phyloP scores from a whole-genome alignment of 1,284 basidiomycete species.

The Leccinum pallidistipes region DNA sequence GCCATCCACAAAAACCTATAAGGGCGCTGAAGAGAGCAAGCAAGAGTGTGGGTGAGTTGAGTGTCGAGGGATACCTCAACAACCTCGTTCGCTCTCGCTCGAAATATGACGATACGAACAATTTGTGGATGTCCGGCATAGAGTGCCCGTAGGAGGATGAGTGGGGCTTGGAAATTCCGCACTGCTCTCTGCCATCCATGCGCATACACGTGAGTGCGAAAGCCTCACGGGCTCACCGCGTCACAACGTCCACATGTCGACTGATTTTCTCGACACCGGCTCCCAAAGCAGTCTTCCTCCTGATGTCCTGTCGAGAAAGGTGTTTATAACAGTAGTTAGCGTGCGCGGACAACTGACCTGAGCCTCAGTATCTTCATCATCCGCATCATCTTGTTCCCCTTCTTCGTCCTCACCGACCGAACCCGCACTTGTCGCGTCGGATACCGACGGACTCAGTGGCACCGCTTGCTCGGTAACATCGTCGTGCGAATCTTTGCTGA shows the following conservation, averaged over 20 bases:
- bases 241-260: conserved; percentile 43
- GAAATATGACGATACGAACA: not conserved
- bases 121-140: not conserved
- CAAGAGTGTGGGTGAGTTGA: not conserved
- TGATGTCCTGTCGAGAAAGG: conserved; percentile 28
- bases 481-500: not conserved
- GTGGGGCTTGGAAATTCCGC: conserved; percentile 2
- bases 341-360: conserved; percentile 34
- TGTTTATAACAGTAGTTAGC: conserved; percentile 3
- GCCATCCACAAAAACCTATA: not conserved
- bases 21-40: not conserved
- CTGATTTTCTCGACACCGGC: conserved; percentile 75
- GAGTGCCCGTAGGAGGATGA: conserved; percentile 2
- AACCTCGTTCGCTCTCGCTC: not conserved
- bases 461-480: not conserved
- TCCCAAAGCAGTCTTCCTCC: conserved; percentile 45
- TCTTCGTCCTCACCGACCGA: conserved; percentile 19
- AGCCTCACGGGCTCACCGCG: conserved; percentile 15
- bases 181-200: conserved; percentile 7
- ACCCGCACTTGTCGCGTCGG: conserved; percentile 6
- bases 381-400: conserved; percentile 32
- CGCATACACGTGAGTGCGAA: not conserved
- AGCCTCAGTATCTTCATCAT: conserved; percentile 40
- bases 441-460: conserved; percentile 14
- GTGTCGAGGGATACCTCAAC: not conserved